Evolutionary conservation across 1,284 basidiomycete species (phyloP).

Genomic region (Austroboletus niveus): DNA sequence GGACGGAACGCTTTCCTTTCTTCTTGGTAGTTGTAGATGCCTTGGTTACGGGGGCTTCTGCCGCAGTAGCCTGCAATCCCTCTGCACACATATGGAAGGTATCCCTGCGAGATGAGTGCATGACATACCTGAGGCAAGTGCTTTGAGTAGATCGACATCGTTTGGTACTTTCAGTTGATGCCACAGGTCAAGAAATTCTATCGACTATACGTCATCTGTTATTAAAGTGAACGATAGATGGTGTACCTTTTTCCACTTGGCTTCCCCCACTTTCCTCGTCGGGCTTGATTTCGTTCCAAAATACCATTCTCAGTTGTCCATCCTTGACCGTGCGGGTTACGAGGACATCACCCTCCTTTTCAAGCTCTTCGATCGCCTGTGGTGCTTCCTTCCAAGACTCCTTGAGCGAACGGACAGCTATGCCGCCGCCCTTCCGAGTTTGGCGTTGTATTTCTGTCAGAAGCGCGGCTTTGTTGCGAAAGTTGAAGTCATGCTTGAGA

Average conservation of each 20-base stretch:
- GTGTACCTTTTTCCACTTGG: slow-evolving; percentile 76
- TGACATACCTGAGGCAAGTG: slow-evolving; percentile 63
- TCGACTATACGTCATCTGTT: slow-evolving; percentile 1
- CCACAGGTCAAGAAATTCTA: slow-evolving; percentile 89
- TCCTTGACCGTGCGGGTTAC: slow-evolving; percentile 84
- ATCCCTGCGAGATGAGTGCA: slow-evolving; percentile 3
- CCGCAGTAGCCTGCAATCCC: slow-evolving; percentile 73
- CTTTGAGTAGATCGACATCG: slow-evolving; percentile 76
- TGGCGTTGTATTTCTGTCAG: slow-evolving; percentile 80
- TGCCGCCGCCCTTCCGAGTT: slow-evolving; percentile 75
- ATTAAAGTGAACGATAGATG: background rate
- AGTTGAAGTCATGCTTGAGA: slow-evolving; percentile 79
- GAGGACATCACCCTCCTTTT: slow-evolving; percentile 83
- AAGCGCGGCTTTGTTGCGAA: slow-evolving; percentile 79
- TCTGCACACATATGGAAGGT: slow-evolving; percentile 39
- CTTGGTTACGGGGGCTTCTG: slow-evolving; percentile 54
- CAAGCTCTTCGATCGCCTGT: slow-evolving; percentile 78
- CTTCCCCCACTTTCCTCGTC: slow-evolving; percentile 66
- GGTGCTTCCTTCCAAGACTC: slow-evolving; percentile 90
- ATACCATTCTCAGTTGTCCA: slow-evolving; percentile 83
- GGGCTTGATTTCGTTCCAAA: slow-evolving; percentile 87
- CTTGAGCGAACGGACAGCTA: slow-evolving; percentile 81
- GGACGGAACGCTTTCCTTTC: slow-evolving; percentile 77
- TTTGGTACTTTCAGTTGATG: slow-evolving; percentile 80
- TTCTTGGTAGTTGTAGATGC: slow-evolving; percentile 57